Conservation (phyloP, 306 rosid genomes). For the Cucurbita ficifolia region DNA sequence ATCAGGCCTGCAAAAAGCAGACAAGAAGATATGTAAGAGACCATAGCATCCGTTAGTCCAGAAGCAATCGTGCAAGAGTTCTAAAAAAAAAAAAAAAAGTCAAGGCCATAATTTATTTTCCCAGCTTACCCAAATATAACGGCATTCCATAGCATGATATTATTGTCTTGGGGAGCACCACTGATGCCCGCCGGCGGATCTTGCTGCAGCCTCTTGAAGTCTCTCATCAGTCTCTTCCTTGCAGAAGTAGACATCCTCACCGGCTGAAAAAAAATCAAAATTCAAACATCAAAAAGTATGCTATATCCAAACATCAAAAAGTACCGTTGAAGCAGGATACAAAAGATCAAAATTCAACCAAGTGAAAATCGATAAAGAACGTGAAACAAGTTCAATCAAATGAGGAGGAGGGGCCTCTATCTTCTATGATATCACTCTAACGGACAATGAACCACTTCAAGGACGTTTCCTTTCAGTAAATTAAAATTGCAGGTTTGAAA, state of each 20-base stretch:
- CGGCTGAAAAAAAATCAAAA: slow-evolving; percentile 29
- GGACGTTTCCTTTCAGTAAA: not conserved
- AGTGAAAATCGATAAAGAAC: not conserved
- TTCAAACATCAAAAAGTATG: not conserved
- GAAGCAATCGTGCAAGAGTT: not conserved
- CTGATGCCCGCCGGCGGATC: slow-evolving; percentile 96
- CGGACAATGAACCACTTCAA: not conserved
- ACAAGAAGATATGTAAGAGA: slow-evolving; percentile 13
- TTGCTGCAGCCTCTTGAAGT: slow-evolving; percentile 82
- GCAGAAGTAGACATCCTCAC: slow-evolving; percentile 88
- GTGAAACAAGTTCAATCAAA: not conserved
- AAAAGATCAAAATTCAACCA: not conserved
- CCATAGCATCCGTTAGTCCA: not conserved
- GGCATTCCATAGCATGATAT: slow-evolving; percentile 96
- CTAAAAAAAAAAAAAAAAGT: not conserved
- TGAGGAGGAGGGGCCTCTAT: not conserved
- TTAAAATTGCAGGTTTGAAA: not conserved
- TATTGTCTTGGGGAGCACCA: slow-evolving; percentile 93
- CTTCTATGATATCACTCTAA: not conserved
- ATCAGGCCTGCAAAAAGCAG: slow-evolving; percentile 68
- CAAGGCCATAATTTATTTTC: not conserved
- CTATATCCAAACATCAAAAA: not conserved
- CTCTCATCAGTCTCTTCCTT: slow-evolving; percentile 91
- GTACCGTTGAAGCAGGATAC: not conserved
- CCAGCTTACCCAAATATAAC: slow-evolving; percentile 80